phyloP scores from a whole-genome alignment of 208 protist genomes.

The Leptomonas pyrrhocoris region DNA sequence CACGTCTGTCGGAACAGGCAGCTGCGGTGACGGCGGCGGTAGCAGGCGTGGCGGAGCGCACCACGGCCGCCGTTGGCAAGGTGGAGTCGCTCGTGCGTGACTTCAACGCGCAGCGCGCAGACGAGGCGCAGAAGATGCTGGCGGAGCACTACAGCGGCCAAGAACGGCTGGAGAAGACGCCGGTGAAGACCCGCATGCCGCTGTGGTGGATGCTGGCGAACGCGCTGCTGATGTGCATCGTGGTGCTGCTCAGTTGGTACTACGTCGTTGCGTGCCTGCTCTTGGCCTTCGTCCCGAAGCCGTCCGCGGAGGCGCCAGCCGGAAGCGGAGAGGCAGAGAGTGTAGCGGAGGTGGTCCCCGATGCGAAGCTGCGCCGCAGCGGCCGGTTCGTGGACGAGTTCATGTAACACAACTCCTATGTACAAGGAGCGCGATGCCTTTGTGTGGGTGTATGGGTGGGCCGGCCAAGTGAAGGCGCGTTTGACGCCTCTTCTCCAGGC shows the following conservation, averaged over 20 bases:
- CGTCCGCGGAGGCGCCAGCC: neutral
- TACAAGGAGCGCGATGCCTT: neutral
- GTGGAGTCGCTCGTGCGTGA: conserved; percentile 24
- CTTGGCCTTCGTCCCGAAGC: conserved; percentile 73
- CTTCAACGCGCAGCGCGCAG: conserved; percentile 1
- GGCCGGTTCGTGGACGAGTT: conserved; percentile 32
- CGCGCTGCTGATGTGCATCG: conserved; percentile 37
- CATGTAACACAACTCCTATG: conserved; percentile 6
- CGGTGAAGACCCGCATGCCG: conserved; percentile 17
- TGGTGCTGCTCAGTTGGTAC: conserved; percentile 64
- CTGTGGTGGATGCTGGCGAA: conserved; percentile 61
- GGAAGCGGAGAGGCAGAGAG: neutral
- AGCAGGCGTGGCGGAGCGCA: conserved; percentile 7
- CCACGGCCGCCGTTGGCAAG: conserved; percentile 16
- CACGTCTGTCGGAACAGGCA: conserved; percentile 12
- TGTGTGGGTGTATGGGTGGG: neutral
- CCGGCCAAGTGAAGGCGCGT: no score
- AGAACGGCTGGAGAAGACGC: neutral
- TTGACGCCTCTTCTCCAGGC: no score
- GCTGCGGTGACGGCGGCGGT: conserved; percentile 11
- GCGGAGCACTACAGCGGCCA: neutral
- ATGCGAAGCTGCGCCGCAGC: conserved; percentile 6
- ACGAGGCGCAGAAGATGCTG: conserved; percentile 1
- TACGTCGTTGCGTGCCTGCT: conserved; percentile 75
- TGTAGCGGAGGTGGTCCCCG: neutral